A percentile compares a stretch with the other conserved stretches of the same genome.
Conservation (phyloP, 1,284 basidiomycete genomes). For the Sporisorium sorghi region DNA sequence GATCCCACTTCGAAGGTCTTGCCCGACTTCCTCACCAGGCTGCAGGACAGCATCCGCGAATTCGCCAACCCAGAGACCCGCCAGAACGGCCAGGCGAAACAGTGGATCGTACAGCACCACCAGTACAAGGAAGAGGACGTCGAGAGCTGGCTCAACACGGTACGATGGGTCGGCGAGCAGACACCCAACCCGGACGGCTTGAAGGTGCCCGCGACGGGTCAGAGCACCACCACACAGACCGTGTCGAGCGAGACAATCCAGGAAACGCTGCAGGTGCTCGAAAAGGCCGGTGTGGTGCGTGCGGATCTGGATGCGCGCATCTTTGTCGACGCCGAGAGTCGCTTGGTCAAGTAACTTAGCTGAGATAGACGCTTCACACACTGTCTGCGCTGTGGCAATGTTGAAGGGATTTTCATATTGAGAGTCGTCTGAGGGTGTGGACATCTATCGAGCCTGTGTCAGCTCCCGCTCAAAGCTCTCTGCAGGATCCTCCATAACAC, state of each 20-base stretch:
- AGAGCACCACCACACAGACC: slow-evolving; percentile 46
- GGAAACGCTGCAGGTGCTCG: slow-evolving; percentile 50
- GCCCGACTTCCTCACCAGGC: slow-evolving; percentile 43
- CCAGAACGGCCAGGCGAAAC: slow-evolving; percentile 14
- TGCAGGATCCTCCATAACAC: slow-evolving; percentile 63
- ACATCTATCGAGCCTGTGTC: slow-evolving; percentile 25
- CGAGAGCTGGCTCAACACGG: slow-evolving; percentile 72
- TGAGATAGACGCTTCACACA: neutral
- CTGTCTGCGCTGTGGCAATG: neutral
- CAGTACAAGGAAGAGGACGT: slow-evolving; percentile 80
- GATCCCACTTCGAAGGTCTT: slow-evolving; percentile 8
- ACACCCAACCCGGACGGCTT: slow-evolving; percentile 35
- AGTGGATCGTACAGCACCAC: slow-evolving; percentile 52
- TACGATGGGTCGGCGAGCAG: slow-evolving; percentile 62
- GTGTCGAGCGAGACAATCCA: slow-evolving; percentile 42
- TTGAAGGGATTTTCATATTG: neutral
- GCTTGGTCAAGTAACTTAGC: slow-evolving; percentile 29
- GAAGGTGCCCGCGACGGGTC: slow-evolving; percentile 36
- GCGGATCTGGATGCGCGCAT: slow-evolving; percentile 5
- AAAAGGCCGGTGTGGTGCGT: slow-evolving; percentile 59
- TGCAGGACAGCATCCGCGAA: slow-evolving; percentile 44
- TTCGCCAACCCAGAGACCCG: slow-evolving; percentile 56
- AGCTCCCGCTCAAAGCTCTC: slow-evolving; percentile 53
- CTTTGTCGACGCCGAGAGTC: slow-evolving; percentile 26
- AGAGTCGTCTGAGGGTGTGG: neutral